phyloP scores from a whole-genome alignment of 2,329 filamentous ascomycete species.

The Fusarium ramigenum region DNA sequence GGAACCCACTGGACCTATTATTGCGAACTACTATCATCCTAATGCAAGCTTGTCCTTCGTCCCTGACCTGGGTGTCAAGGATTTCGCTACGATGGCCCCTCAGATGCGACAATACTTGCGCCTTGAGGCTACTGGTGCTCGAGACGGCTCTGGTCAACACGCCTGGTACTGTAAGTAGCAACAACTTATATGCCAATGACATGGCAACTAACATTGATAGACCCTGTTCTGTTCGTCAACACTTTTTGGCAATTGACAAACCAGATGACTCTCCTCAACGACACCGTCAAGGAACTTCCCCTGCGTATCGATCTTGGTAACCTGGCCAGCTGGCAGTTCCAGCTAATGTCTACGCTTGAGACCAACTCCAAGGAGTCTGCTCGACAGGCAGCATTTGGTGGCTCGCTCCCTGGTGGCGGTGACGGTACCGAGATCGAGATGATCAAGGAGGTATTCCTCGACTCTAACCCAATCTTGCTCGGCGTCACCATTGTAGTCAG shows the following conservation, averaged over 20 bases:
- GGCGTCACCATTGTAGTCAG: slow-evolving; percentile 85
- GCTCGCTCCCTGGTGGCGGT: slow-evolving; percentile 76
- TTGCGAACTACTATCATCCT: slow-evolving; percentile 91
- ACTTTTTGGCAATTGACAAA: slow-evolving; percentile 95
- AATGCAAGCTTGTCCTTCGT: slow-evolving; percentile 92
- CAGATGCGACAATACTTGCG: slow-evolving; percentile 81
- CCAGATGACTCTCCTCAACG: slow-evolving; percentile 92
- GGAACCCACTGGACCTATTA: slow-evolving; percentile 70
- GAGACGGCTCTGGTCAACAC: slow-evolving; percentile 86
- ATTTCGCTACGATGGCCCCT: slow-evolving; percentile 73
- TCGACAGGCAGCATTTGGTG: slow-evolving; percentile 78
- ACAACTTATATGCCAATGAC: no score
- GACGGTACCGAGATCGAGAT: slow-evolving; percentile 96
- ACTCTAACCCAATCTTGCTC: slow-evolving; percentile 93
- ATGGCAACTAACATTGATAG: slow-evolving; percentile 44
- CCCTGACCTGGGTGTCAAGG: slow-evolving; percentile 77
- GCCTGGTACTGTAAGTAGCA: slow-evolving; percentile 78
- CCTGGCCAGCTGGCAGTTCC: slow-evolving; percentile 89
- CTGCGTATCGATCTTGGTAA: slow-evolving; percentile 87
- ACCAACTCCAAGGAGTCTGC: slow-evolving; percentile 86
- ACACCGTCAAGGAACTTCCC: slow-evolving; percentile 83
- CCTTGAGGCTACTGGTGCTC: slow-evolving; percentile 80
- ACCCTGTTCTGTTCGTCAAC: slow-evolving; percentile 89
- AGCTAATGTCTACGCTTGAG: slow-evolving; percentile 83
- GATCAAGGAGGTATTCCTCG: slow-evolving; percentile 93